phyloP scores from a whole-genome alignment of 306 rosid genomes.

The Abrus pulchellus region DNA sequence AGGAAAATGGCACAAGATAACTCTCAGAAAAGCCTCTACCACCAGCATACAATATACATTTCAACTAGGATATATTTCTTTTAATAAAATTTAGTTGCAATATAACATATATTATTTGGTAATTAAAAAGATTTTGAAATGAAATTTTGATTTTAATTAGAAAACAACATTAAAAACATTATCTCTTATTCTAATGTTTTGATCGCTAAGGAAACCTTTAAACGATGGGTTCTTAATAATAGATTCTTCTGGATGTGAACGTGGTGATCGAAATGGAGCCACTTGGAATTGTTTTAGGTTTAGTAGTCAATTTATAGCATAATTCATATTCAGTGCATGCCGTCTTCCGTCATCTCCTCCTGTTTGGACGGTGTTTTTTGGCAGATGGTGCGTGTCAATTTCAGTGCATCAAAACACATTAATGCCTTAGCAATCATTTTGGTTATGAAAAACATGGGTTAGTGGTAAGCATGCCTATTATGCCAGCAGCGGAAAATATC shows the following conservation, averaged over 20 bases:
- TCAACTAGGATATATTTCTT: conserved; percentile 18
- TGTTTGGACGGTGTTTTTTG: conserved; percentile 39
- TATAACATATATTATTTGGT: no score
- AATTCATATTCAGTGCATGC: conserved; percentile 49
- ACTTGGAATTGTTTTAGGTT: conserved; percentile 34
- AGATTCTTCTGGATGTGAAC: conserved; percentile 47
- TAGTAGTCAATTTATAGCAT: conserved; percentile 43
- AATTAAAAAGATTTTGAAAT: no score
- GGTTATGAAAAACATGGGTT: conserved; percentile 45
- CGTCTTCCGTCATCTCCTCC: conserved; percentile 14
- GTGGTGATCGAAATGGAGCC: conserved; percentile 42
- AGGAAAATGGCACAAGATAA: conserved; percentile 33
- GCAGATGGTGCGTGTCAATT: conserved; percentile 45
- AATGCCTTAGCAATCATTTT: conserved; percentile 46
- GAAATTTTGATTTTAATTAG: no score
- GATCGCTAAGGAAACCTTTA: conserved; percentile 24
- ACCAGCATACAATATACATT: conserved; percentile 17
- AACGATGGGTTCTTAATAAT: conserved; percentile 28
- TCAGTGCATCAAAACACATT: conserved; percentile 37
- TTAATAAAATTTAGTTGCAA: no score
- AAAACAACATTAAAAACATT: no score
- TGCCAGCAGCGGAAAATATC: background rate
- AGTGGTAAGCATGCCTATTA: conserved; percentile 20
- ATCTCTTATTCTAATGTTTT: conserved; percentile 4
- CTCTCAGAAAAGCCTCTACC: conserved; percentile 41